Base-by-base conservation (phyloP, 2,329 filamentous ascomycete species). In the Aspergillus jensenii region DNA sequence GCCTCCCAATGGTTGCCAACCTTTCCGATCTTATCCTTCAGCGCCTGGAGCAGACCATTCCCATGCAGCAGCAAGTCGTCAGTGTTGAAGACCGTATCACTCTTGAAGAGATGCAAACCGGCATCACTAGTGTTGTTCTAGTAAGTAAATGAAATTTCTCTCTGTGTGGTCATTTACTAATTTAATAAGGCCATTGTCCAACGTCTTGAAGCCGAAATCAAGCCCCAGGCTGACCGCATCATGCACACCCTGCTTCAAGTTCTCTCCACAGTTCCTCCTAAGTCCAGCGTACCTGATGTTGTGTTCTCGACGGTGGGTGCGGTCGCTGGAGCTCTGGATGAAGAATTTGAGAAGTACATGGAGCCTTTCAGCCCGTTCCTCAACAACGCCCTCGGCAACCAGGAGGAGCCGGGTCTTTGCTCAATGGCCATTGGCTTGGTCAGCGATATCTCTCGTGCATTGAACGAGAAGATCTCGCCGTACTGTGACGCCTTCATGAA, bases 401-500 rank as follows among this genome's bases (percentile, higher is more conserved):
- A 96, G 73, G 93, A 99, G 64, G 95, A 97, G 79, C 90, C 93
- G 37, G 90, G 87, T 75, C 84, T 98, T 61, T 98, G 95, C 82
- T 89, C 93, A 46, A 96, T 98, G 88, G 93, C 95, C 68, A 97
- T 99, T 75, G 95, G 95, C 67, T 85, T 99, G 56, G 93, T 98
- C 66, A 96, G 93, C 75, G 95, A 99, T 73, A 95, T 99, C 68
- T 93, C 92, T 52, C 89, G 95, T 68, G 95, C 93, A 15, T 83
- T 98, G 72, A 91, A 92, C 73, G 88, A 92, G 72, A 90, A 90
- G 74, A 90, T 93, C 70, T 91, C 96, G 78, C 95, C 93, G 57
- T 98, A 89, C 82, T 99, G 95, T 77, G 95, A 99, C 70, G 86
- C 88, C 65, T 97, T 98, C 76, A 99, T 99, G 95, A 99, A 99